Evolutionary conservation across 1,284 basidiomycete species (phyloP).

Genomic region (Leucoagaricus sp.): DNA sequence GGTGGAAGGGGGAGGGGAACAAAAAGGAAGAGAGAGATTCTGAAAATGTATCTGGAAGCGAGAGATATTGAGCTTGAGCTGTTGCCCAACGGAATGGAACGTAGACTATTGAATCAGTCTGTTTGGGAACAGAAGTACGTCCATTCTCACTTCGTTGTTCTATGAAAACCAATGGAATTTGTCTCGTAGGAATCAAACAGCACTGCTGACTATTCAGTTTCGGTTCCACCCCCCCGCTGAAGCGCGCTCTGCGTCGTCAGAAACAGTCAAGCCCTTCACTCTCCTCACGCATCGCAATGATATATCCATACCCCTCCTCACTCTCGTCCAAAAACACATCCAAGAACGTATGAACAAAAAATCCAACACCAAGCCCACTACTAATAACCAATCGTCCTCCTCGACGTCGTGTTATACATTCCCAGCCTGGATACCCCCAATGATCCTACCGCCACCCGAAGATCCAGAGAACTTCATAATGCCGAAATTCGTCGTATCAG

Average conservation of each 20-base stretch:
- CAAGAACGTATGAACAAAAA: conserved; percentile 32
- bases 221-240: conserved; percentile 54
- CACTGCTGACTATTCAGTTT: conserved; percentile 76
- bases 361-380: background rate
- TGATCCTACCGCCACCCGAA: conserved; percentile 54
- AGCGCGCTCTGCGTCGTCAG: conserved; percentile 37
- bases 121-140: conserved; percentile 79
- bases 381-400: conserved; percentile 25
- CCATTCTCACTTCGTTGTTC: conserved; percentile 19
- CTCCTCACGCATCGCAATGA: conserved; percentile 65
- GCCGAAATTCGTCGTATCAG: conserved; percentile 63
- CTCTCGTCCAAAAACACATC: conserved; percentile 48
- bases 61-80: conserved; percentile 74
- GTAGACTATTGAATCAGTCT: conserved; percentile 74
- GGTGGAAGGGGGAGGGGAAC: conserved; percentile 22
- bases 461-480: conserved; percentile 53
- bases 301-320: conserved; percentile 50
- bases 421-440: conserved; percentile 54
- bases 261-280: conserved; percentile 41
- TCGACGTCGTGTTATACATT: conserved; percentile 35
- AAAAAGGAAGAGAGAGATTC: conserved; percentile 57
- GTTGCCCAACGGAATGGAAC: conserved; percentile 83
- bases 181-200: conserved; percentile 55
- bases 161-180: conserved; percentile 1
- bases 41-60: conserved; percentile 67